Conservation (phyloP, 1,139 yeast genomes). For the Fermentozyma sake region DNA sequence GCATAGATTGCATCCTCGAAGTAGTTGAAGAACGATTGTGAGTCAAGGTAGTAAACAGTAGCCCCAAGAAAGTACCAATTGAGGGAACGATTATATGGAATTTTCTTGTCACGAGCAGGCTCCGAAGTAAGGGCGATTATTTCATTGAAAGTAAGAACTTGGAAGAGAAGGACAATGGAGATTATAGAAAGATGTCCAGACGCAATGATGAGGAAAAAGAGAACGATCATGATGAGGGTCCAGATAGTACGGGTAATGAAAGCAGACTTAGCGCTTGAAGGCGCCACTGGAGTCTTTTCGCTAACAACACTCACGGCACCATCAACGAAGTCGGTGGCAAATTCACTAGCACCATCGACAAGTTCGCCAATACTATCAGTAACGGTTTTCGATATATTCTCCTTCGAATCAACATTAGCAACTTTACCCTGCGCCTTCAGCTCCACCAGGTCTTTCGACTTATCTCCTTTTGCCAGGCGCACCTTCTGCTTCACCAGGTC, state of each 20-base stretch:
- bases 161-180: constrained; percentile 63
- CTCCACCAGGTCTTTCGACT: too few species aligned
- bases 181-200: constrained; percentile 87
- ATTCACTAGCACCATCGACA: too few species aligned
- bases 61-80: constrained; percentile 87
- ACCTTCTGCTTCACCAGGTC: too few species aligned
- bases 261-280: too few species aligned
- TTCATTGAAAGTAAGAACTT: constrained; percentile 83
- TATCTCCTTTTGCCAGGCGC: too few species aligned
- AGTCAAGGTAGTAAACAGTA: constrained; percentile 84
- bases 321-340: too few species aligned
- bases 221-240: constrained; percentile 87
- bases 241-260: constrained; percentile 88
- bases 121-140: constrained; percentile 82
- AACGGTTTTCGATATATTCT: too few species aligned
- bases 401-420: too few species aligned
- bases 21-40: constrained; percentile 72
- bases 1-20: constrained; percentile 42
- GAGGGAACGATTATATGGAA: constrained; percentile 79
- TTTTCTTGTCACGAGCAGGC: constrained; percentile 77
- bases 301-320: neutral
- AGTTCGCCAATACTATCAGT: too few species aligned
- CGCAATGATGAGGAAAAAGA: constrained; percentile 67
- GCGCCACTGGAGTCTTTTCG: too few species aligned
- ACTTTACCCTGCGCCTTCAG: too few species aligned